Base-by-base conservation (phyloP, 1,284 basidiomycete genomes). In the Stygiomarasmius scandens region DNA sequence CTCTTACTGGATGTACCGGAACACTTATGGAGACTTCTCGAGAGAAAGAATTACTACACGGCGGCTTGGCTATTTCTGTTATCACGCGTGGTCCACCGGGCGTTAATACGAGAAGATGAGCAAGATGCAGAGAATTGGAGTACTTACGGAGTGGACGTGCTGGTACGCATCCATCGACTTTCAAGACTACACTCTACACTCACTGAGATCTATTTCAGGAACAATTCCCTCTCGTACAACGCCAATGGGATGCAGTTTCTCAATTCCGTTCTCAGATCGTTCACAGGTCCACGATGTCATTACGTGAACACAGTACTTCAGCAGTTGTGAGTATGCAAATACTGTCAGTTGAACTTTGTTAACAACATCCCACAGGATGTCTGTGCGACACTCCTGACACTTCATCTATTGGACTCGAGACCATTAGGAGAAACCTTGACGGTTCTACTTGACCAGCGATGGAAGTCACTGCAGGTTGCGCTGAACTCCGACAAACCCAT, bases 51-150 rank as follows among this genome's bases (percentile, higher is more conserved):
- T 54, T 95, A 89, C 65, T 80, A 94, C 24, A 79, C 89, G 38
- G 93, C 94, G 8, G 87, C 92, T 19, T 95, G 91, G 88, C 73
- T 96, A 44, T 95, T 93, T 73, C 80, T 94, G 8, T 77, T 96
- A n/a, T 83, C 92, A 9, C 82, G 93, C 6, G 90, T 93, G 0
- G 90, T 93, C 5, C 84, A 92, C 67, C 82, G 83, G 45, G 82
- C 86, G 14, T 75, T 93, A 47, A 75, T 85, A 23, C 77, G 76
- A 47, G 79, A 83, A 41, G 81, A 85, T 38, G 78, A 82, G 11
- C 80, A 83, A 51, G 87, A 87, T 48, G 84, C 85, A 49, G 79
- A 80, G 50, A 70, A 73, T 22, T 91, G 90, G 90, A 72, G 70
- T 19, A 71, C 69, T 47, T 79, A 85, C 60, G 89, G 87, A 1